Evolutionary conservation across 1,284 basidiomycete species (phyloP), one percentile per base, ranked within the genome.

Genomic region (Tylopilus sp.): DNA sequence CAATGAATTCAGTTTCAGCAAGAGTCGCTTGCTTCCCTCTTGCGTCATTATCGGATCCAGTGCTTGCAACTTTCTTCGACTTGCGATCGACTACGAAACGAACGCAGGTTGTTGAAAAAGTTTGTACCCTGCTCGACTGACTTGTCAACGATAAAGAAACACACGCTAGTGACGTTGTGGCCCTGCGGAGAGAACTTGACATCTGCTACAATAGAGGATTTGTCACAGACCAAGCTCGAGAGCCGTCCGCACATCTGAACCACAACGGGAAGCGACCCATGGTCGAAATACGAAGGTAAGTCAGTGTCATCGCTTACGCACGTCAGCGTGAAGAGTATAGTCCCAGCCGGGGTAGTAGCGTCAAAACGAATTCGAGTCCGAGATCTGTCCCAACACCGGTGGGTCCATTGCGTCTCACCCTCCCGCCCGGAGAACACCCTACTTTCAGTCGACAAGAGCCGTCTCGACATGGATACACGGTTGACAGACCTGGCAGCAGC

Each of bases 1-100:
- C 44, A 33, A n/a, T n/a, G n/a, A n/a, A 33, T 42, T 1, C 52
- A 90, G 86, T 88, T 88, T 60, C 88, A 91, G 66, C 80, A 85
- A 66, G 83, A 88, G 55, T 78, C 78, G n/a, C 75, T 89, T 65
- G 80, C 81, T 3, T 73, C 77, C 36, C 77, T 86, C 47, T 76
- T 87, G 35, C 75, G 78, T 36, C 76, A 78, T 56, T 84, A 84
- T 76, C 47, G 77, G 68, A 60, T 63, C 59, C 52, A 77, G 74
- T 55, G 59, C 65, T n/a, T 62, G 28, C 66, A 67, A 12, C 57
- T 70, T 49, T 57, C 61, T 40, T 50, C 65, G 2, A 68, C 68
- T 17, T 68, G 63, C 39, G 65, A 67, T 43, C 61, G 68, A 36
- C 44, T 67, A 34, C 61, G 68, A 52, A 68, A 70, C 31, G 79